Percentiles rank a stretch among this genome's conserved stretches.
These are phyloP conservation scores for Cladosporium colombiae DNA, from an alignment of 2,329 filamentous ascomycete genomes.

Conservation along the genomic window DNA sequence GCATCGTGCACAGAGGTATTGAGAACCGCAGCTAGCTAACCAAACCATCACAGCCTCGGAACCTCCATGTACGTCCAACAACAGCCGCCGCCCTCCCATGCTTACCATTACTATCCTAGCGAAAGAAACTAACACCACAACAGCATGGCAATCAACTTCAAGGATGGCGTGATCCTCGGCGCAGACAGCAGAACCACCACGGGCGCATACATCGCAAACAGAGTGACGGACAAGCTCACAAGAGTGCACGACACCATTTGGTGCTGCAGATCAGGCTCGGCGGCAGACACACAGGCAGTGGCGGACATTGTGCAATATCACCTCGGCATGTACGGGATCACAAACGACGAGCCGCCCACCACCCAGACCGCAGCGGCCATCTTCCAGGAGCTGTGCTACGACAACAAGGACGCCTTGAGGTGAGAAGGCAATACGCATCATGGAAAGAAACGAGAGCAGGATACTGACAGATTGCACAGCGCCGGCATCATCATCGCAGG, in stretches of 20 bases:
- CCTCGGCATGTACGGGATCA: constrained; percentile 86
- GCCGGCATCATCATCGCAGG: constrained; percentile 98
- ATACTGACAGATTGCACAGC: constrained; percentile 48
- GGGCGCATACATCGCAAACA: constrained; percentile 96
- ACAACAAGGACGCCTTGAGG: constrained; percentile 93
- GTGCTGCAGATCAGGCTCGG: constrained; percentile 98
- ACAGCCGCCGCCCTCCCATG: constrained; percentile 23
- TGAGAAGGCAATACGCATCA: constrained; percentile 48
- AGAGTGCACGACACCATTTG: constrained; percentile 98
- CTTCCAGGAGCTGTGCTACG: constrained; percentile 97
- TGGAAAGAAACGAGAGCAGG: neutral
- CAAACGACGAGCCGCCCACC: constrained; percentile 84
- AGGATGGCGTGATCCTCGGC: constrained; percentile 95
- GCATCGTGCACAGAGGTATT: constrained; percentile 41
- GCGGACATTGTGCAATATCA: constrained; percentile 98
- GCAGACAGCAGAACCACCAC: constrained; percentile 97
- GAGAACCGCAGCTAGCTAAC: constrained; percentile 28
- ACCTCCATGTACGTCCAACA: constrained; percentile 70
- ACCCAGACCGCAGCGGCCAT: constrained; percentile 93
- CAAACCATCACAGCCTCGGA: constrained; percentile 66
- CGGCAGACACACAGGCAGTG: constrained; percentile 92
- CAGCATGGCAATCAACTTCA: constrained; percentile 99
- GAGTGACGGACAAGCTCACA: constrained; percentile 98
- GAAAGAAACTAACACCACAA: constrained; percentile 7
- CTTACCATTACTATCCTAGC: neutral